A percentile compares a stretch with the other conserved stretches of the same genome.
Conservation (phyloP, 2,329 filamentous ascomycete genomes). For the Chrysoporthe cubensis region DNA sequence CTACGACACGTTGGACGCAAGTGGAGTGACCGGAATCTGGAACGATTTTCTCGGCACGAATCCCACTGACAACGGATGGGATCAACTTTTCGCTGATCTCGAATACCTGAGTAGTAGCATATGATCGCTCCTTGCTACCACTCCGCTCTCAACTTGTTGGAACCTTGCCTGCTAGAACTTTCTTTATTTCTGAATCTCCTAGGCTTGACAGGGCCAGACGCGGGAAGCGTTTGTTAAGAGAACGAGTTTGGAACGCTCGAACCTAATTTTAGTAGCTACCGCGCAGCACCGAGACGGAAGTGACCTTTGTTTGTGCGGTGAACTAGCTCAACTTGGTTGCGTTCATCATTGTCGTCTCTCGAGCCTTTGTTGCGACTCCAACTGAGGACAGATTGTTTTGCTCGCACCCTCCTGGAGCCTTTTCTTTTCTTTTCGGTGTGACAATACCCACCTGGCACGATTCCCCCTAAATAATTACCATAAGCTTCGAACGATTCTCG, state of each 20-base stretch:
- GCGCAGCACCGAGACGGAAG: background rate
- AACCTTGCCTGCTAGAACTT: no score
- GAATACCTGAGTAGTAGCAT: slow-evolving; percentile 14
- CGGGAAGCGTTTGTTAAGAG: background rate
- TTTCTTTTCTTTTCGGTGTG: background rate
- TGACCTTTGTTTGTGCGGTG: background rate
- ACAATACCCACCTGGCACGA: background rate
- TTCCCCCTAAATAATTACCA: background rate
- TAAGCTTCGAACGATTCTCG: background rate
- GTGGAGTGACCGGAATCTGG: slow-evolving; percentile 22
- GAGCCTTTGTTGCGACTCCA: background rate
- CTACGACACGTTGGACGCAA: slow-evolving; percentile 2
- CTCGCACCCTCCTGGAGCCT: background rate
- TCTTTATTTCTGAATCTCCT: no score
- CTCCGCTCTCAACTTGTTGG: no score
- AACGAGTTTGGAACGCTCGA: background rate
- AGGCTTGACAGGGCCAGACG: background rate
- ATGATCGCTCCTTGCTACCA: background rate
- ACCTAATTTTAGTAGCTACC: background rate
- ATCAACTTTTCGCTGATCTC: slow-evolving; percentile 32
- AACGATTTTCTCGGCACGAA: slow-evolving; percentile 21
- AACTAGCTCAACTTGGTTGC: no score
- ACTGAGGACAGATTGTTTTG: background rate
- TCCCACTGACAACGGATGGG: slow-evolving; percentile 26
- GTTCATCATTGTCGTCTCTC: background rate